Evolutionary conservation across 352 stramenopile genomes (phyloP).

Genomic region (Phytophthora hibernalis): DNA sequence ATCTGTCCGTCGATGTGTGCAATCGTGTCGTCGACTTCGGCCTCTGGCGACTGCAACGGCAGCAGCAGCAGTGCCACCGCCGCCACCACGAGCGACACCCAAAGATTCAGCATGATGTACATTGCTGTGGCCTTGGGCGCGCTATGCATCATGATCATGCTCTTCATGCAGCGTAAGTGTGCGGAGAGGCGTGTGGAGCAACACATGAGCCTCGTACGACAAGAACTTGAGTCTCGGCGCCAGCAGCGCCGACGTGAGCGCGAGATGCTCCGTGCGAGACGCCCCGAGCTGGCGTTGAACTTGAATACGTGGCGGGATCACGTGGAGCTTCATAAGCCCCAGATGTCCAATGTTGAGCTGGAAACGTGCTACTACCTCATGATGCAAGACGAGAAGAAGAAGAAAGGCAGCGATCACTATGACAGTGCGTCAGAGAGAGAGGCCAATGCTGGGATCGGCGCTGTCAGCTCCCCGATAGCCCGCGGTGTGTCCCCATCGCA

Average conservation of each 20-base stretch:
- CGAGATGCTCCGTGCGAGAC: slow-evolving; percentile 38
- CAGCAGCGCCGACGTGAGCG: slow-evolving; percentile 31
- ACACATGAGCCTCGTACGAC: slow-evolving; percentile 27
- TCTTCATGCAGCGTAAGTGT: slow-evolving; percentile 51
- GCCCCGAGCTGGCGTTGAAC: slow-evolving; percentile 35
- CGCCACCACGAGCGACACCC: slow-evolving; percentile 4
- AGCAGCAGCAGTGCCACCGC: slow-evolving; percentile 6
- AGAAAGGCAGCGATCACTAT: slow-evolving; percentile 17
- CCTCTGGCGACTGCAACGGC: slow-evolving; percentile 17
- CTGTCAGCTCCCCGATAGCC: slow-evolving; percentile 21
- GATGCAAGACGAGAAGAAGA: slow-evolving; percentile 40
- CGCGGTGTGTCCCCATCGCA: slow-evolving; percentile 12
- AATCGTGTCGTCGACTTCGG: slow-evolving; percentile 22
- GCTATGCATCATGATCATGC: slow-evolving; percentile 41
- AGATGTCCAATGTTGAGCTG: slow-evolving; percentile 46
- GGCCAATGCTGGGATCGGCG: slow-evolving; percentile 18
- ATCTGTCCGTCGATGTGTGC: slow-evolving; percentile 53
- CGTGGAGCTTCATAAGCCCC: slow-evolving; percentile 46
- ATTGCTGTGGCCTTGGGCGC: slow-evolving; percentile 39
- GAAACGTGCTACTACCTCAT: slow-evolving; percentile 45
- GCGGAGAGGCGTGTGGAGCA: slow-evolving; percentile 37
- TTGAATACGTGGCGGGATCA: slow-evolving; percentile 45
- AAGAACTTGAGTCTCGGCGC: slow-evolving; percentile 31
- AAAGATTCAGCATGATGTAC: slow-evolving; percentile 39
- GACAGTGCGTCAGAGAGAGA: slow-evolving; percentile 24